Evolutionary conservation across 805 yeast genomes (phyloP), one percentile per base, ranked within the genome.

Genomic region (Barnettozyma wickerhamii): DNA sequence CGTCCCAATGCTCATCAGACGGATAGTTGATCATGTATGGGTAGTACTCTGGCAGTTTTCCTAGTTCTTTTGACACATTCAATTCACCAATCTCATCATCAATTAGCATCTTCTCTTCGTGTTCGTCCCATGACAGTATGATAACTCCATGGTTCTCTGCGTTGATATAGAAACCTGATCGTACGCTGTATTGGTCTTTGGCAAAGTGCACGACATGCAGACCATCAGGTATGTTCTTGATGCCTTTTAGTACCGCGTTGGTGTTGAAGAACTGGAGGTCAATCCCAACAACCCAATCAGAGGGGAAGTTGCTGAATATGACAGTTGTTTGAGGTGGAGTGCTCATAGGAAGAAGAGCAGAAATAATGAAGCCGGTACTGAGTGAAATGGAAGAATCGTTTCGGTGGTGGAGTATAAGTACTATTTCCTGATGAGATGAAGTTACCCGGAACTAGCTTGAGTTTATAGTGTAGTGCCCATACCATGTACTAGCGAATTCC

Each of bases 181-280:
- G 64, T 49, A 63, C 58, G 49, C 65, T 75, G 30, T 51, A 38
- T 6, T 52, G 46, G 37, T 53, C 58, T 30, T 58, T 57, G 0
- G 76, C 72, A 59, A 73, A 69, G 56, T 81, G 86, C 10, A 80
- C 48, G 2, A 77, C 56, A 55, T 81, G 87, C 0, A 68, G 35
- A 0, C 86, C 86, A 4, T 55, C 42, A 0, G 75, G 68, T 4
- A 81, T 60, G 14, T 60, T 56, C 47, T 77, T 77, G 46, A 81
- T 65, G 1, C 86, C 86, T 42, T 58, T 62, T 19, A 75, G 60
- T 3, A 59, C 41, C 9, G 56, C 43, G 19, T 65, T 68, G 7
- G 71, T 52, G 27, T 61, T 63, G 62, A 76, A 74, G 52, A 71
- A 75, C 44, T 66, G 71, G 17, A 69, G 53, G 45, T 77, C 81